Evolutionary conservation across 164 flowering plant genomes (phyloP).

Genomic region (Cinnamomum micranthum): DNA sequence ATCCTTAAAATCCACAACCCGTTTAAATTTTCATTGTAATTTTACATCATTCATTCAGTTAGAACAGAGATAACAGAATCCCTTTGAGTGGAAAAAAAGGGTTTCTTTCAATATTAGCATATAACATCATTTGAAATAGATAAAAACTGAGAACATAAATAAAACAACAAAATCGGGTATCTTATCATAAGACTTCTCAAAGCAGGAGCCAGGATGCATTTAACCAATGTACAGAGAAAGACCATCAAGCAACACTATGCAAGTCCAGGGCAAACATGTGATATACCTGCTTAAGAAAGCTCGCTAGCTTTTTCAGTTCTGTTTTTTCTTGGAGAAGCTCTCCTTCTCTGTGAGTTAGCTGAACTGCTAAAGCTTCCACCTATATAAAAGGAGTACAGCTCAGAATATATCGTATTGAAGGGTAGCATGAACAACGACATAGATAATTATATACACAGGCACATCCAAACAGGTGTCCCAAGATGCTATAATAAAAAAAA

Average conservation of each 20-base stretch:
- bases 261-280: background rate
- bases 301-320: constrained; percentile 90
- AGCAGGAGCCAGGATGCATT: background rate
- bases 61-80: background rate
- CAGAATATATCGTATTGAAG: background rate
- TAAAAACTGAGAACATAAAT: too few species aligned
- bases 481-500: background rate
- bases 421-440: background rate
- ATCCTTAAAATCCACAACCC: background rate
- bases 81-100: background rate
- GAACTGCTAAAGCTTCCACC: constrained; percentile 97
- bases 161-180: background rate
- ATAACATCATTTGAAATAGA: background rate
- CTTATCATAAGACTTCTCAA: background rate
- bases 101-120: background rate
- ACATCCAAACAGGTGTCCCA: background rate
- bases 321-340: constrained; percentile 88
- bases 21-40: background rate
- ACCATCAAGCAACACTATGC: background rate
- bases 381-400: constrained; percentile 20
- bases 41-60: background rate
- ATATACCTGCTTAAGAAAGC: constrained; percentile 74
- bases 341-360: constrained; percentile 92
- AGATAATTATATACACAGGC: background rate
- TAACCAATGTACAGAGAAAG: background rate